Evolutionary conservation across 208 protist species (phyloP).

Genomic region (Wallacemonas sp.): DNA sequence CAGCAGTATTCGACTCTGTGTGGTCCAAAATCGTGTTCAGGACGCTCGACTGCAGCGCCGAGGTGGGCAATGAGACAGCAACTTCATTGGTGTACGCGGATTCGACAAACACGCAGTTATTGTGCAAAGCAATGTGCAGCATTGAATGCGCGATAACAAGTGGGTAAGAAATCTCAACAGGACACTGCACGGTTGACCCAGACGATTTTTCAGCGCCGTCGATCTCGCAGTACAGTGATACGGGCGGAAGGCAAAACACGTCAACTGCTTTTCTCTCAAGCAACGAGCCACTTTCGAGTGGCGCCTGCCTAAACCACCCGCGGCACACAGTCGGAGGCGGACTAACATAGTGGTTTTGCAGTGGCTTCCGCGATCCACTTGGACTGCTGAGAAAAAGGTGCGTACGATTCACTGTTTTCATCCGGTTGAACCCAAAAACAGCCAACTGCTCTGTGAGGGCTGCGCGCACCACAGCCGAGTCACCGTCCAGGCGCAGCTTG

Average conservation of each 20-base stretch:
- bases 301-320: constrained; percentile 79
- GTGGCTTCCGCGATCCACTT: constrained; percentile 19
- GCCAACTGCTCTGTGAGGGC: constrained; percentile 46
- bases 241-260: constrained; percentile 57
- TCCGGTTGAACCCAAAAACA: constrained; percentile 29
- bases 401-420: constrained; percentile 25
- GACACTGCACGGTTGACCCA: constrained; percentile 54
- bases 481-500: constrained; percentile 36
- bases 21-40: constrained; percentile 52
- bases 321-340: constrained; percentile 48
- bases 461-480: constrained; percentile 6
- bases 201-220: constrained; percentile 31
- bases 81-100: constrained; percentile 21
- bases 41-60: constrained; percentile 52
- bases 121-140: constrained; percentile 77
- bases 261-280: constrained; percentile 44
- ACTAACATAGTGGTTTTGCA: constrained; percentile 23
- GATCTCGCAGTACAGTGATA: constrained; percentile 47
- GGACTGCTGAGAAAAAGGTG: constrained; percentile 51
- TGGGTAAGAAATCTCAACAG: constrained; percentile 77
- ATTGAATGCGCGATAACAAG: constrained; percentile 60
- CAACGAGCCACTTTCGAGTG: constrained; percentile 24
- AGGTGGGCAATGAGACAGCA: constrained; percentile 49
- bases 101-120: constrained; percentile 78
- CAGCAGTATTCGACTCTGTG: constrained; percentile 23